phyloP scores from a whole-genome alignment of 2,329 filamentous ascomycete genomes.

The Curvularia eragrostidis region DNA sequence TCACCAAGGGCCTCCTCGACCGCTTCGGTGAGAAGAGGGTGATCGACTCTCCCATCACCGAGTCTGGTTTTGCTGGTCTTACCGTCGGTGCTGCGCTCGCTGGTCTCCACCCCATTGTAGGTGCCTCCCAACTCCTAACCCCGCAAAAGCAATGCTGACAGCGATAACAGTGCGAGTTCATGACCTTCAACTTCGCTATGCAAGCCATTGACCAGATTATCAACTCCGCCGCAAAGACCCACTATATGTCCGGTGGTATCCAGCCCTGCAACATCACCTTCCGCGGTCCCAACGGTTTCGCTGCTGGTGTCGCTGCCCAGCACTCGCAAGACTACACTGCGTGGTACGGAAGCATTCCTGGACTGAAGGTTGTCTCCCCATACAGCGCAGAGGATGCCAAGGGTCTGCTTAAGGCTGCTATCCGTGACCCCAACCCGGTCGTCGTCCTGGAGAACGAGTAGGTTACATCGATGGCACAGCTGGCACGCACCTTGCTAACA shows the following conservation, averaged over 20 bases:
- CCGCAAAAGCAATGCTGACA: conserved; percentile 20
- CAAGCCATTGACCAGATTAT: conserved; percentile 99
- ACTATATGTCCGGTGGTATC: conserved; percentile 99
- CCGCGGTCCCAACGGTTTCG: conserved; percentile 98
- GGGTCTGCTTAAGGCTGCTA: conserved; percentile 95
- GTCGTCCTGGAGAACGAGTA: conserved; percentile 67
- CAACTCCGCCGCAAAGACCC: conserved; percentile 98
- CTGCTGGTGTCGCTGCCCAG: conserved; percentile 91
- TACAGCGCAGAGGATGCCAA: conserved; percentile 99
- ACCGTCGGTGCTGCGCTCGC: conserved; percentile 94
- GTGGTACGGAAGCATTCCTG: conserved; percentile 98
- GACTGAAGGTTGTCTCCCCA: conserved; percentile 93
- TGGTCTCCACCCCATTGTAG: conserved; percentile 90
- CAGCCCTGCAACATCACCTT: conserved; percentile 99
- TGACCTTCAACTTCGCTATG: conserved; percentile 99
- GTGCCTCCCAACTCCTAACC: conserved; percentile 42
- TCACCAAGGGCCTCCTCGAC: conserved; percentile 96
- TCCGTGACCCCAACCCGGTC: conserved; percentile 97
- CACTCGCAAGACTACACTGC: conserved; percentile 99
- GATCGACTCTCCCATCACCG: conserved; percentile 98
- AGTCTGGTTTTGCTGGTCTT: conserved; percentile 92
- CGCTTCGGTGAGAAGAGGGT: conserved; percentile 97
- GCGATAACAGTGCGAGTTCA: conserved; percentile 85
- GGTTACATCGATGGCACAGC: conserved; percentile 11
- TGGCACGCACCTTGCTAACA: conserved; percentile 18